Conservation (phyloP, 352 stramenopile genomes). For the Albugo laibachii region DNA sequence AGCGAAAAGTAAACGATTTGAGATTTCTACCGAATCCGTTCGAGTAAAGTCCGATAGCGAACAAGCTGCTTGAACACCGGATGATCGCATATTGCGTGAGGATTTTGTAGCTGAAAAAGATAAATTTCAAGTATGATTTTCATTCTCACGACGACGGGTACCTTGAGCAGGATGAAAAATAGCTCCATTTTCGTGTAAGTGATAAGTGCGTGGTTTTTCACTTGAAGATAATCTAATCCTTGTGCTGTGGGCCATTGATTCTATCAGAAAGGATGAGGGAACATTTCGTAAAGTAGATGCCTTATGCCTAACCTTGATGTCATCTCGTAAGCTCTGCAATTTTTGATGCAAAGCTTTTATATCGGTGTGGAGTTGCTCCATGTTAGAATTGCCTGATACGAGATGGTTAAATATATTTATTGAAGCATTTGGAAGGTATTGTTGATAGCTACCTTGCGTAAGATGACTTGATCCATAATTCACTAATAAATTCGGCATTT, state of each 20-base stretch:
- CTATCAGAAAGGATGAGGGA: constrained; percentile 10
- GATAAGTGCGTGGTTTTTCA: constrained; percentile 76
- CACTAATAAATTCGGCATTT: too few species aligned
- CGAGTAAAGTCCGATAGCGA: constrained; percentile 63
- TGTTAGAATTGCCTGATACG: neutral
- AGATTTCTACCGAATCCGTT: constrained; percentile 40
- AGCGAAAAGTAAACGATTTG: neutral
- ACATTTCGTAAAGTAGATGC: neutral
- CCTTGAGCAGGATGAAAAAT: constrained; percentile 70
- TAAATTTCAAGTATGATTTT: neutral
- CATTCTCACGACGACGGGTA: constrained; percentile 1
- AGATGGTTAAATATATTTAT: too few species aligned
- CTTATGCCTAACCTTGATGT: neutral
- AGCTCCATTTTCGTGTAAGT: constrained; percentile 78
- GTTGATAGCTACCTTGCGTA: too few species aligned
- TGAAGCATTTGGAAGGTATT: too few species aligned
- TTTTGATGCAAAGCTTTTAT: constrained; percentile 5
- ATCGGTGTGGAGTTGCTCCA: constrained; percentile 4
- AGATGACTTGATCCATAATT: too few species aligned
- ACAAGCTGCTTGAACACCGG: constrained; percentile 73
- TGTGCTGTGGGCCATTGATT: constrained; percentile 30
- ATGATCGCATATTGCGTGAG: constrained; percentile 49
- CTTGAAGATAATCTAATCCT: constrained; percentile 64
- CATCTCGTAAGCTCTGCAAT: constrained; percentile 1
- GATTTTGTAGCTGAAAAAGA: constrained; percentile 26